These are phyloP conservation scores for Collybia mongolica DNA, from an alignment of 768 basidiomycete species.

Conservation along the genomic window DNA sequence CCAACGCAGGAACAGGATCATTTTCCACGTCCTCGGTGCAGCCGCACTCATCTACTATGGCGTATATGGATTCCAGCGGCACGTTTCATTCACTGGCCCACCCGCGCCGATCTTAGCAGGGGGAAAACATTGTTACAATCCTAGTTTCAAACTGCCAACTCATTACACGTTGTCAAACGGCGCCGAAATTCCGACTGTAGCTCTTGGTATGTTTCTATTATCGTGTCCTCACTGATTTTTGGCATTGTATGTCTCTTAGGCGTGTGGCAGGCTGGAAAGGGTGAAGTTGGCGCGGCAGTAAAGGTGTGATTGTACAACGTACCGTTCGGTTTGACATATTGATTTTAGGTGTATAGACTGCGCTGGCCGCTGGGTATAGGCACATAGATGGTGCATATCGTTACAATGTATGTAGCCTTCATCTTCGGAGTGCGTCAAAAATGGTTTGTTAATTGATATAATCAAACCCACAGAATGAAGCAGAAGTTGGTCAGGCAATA, in stretches of 20 bases:
- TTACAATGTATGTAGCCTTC: conserved; percentile 45
- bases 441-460: conserved; percentile 1
- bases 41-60: not conserved
- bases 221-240: not conserved
- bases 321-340: not conserved
- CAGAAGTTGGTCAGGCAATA: conserved; percentile 64
- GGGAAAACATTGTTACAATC: conserved; percentile 26
- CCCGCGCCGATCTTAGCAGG: too few relatives aligned
- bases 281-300: conserved; percentile 68
- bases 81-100: too few relatives aligned
- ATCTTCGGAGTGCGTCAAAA: not conserved
- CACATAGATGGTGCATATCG: conserved; percentile 78
- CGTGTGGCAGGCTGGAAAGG: conserved; percentile 57
- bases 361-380: conserved; percentile 61
- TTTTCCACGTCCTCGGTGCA: not conserved
- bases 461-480: conserved; percentile 56
- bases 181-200: conserved; percentile 65
- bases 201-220: conserved; percentile 45
- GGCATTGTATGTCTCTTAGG: conserved; percentile 31
- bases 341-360: conserved; percentile 34
- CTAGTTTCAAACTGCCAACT: conserved; percentile 29
- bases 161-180: conserved; percentile 66
- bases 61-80: too few relatives aligned
- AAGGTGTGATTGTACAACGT: conserved; percentile 35
- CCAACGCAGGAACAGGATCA: not conserved